phyloP scores from a whole-genome alignment of 2,329 filamentous ascomycete genomes.

The Trichophyton benhamiae region DNA sequence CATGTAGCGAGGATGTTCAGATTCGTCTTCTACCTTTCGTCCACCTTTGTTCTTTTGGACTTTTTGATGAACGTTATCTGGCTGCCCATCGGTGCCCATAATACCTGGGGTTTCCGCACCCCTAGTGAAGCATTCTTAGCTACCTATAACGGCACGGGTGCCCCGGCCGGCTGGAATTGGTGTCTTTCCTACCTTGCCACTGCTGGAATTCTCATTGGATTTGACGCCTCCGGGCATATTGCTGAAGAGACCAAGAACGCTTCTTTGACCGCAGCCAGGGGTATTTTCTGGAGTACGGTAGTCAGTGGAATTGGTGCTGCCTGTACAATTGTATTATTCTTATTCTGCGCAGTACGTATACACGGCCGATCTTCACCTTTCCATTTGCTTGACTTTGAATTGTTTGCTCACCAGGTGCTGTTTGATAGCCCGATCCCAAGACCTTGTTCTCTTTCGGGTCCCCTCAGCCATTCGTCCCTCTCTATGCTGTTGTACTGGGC shows the following conservation, averaged over 20 bases:
- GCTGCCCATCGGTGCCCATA: slow-evolving; percentile 45
- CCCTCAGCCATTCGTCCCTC: slow-evolving; percentile 46
- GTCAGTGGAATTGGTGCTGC: slow-evolving; percentile 46
- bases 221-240: slow-evolving; percentile 49
- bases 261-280: slow-evolving; percentile 42
- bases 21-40: slow-evolving; percentile 41
- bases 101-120: slow-evolving; percentile 47
- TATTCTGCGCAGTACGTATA: slow-evolving; percentile 43
- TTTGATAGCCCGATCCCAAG: slow-evolving; percentile 38
- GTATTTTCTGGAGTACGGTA: slow-evolving; percentile 50
- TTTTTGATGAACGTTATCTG: slow-evolving; percentile 50
- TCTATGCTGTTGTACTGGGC: slow-evolving; percentile 47
- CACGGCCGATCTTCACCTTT: too few species aligned
- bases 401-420: slow-evolving; percentile 8
- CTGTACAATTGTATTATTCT: slow-evolving; percentile 44
- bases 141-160: slow-evolving; percentile 47
- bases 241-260: slow-evolving; percentile 51
- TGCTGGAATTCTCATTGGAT: slow-evolving; percentile 49
- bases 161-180: slow-evolving; percentile 50
- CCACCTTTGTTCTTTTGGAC: slow-evolving; percentile 43
- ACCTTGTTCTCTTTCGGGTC: slow-evolving; percentile 43
- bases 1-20: slow-evolving; percentile 33
- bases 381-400: neutral
- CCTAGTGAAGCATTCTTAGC: slow-evolving; percentile 48
- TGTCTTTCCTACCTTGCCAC: slow-evolving; percentile 50